Evolutionary conservation across 225 moss, liverwort and hornwort genomes (phyloP).

Genomic region (Antitrichia curtipendula): DNA sequence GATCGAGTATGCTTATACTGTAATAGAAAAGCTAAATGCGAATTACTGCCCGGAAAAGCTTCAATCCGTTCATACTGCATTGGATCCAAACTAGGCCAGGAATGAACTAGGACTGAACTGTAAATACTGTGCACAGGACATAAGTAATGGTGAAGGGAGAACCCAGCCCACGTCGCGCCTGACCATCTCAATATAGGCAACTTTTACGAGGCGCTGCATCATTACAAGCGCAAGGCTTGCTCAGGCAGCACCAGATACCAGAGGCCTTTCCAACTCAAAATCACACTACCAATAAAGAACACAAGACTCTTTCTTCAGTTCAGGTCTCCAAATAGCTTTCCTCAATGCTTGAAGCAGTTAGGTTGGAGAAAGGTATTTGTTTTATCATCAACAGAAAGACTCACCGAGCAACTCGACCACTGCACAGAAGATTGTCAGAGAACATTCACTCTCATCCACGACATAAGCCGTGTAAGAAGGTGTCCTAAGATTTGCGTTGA

Average conservation of each 20-base stretch:
- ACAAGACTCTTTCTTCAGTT: background rate
- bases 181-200: background rate
- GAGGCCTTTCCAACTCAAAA: background rate
- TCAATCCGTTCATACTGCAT: too few relatives aligned
- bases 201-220: background rate
- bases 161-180: background rate
- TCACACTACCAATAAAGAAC: rapidly evolving
- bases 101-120: background rate
- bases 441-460: slow-evolving; percentile 13
- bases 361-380: slow-evolving; percentile 23
- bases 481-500: slow-evolving; percentile 14
- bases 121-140: background rate
- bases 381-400: background rate
- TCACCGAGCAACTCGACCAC: rapidly evolving
- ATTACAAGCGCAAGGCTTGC: background rate
- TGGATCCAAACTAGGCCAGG: too few relatives aligned
- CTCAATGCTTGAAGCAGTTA: background rate
- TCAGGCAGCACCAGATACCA: background rate
- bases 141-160: background rate
- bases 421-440: background rate
- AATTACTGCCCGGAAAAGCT: too few relatives aligned
- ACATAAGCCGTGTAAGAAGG: background rate
- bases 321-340: slow-evolving; percentile 1
- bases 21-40: too few relatives aligned
- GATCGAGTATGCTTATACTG: too few relatives aligned